Evolutionary conservation across 2,329 filamentous ascomycete genomes (phyloP).

Genomic region (Zasmidium angulare): DNA sequence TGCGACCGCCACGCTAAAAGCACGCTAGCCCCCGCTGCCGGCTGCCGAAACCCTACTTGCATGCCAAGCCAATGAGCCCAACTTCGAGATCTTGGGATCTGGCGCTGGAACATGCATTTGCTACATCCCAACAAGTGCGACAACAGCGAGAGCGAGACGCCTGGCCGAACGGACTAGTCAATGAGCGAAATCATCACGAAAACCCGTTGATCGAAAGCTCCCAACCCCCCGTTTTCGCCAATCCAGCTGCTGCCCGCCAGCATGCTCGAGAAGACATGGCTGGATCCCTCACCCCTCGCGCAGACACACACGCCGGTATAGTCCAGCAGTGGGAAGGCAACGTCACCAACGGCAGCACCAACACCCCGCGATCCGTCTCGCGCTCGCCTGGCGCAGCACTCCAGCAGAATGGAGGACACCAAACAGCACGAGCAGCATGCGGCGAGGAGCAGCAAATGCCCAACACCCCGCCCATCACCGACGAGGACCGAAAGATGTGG

Average conservation of each 20-base stretch:
- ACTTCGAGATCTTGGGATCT: neutral
- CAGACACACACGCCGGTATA: constrained; percentile 28
- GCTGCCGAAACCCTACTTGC: neutral
- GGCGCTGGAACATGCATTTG: neutral
- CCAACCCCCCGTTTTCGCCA: no score
- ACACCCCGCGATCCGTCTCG: constrained; percentile 20
- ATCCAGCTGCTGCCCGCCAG: constrained; percentile 3
- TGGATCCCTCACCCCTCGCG: constrained; percentile 23
- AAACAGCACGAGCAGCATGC: constrained; percentile 3
- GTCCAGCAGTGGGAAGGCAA: constrained; percentile 31
- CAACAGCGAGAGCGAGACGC: neutral
- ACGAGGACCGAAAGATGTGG: constrained; percentile 46
- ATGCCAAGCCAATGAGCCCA: neutral
- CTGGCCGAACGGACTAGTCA: neutral
- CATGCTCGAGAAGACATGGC: constrained; percentile 25
- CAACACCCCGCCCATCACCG: constrained; percentile 44
- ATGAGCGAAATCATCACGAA: neutral
- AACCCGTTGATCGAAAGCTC: no score
- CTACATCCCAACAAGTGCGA: neutral
- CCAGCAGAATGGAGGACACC: constrained; percentile 5
- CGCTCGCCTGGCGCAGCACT: constrained; percentile 9
- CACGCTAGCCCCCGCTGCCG: neutral
- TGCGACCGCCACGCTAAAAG: neutral
- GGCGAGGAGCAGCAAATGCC: constrained; percentile 22
- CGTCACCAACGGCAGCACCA: constrained; percentile 5